phyloP scores from a whole-genome alignment of 345 rosid species.

The Stellera chamaejasme region DNA sequence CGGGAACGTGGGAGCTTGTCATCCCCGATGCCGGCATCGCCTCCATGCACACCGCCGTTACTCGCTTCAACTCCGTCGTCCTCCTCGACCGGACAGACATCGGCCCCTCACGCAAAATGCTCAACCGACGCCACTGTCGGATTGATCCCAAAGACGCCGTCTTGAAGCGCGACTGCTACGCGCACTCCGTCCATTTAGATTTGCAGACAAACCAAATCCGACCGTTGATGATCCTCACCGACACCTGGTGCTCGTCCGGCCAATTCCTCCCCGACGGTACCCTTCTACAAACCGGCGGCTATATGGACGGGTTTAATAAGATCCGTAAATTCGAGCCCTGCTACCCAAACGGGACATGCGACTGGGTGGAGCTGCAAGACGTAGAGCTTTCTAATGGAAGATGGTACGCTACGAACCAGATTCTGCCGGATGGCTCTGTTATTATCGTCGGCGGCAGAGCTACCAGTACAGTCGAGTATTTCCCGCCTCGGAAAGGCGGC shows the following conservation, averaged over 20 bases:
- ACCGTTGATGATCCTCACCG: conserved; percentile 57
- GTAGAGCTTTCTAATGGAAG: conserved; percentile 38
- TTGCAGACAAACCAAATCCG: conserved; percentile 40
- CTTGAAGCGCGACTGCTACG: conserved; percentile 70
- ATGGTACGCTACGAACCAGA: conserved; percentile 68
- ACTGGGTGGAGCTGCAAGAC: conserved; percentile 61
- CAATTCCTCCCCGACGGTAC: conserved; percentile 65
- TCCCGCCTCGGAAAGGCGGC: conserved; percentile 42
- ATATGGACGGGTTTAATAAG: conserved; percentile 41
- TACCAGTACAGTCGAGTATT: conserved; percentile 53
- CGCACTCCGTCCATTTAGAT: conserved; percentile 55
- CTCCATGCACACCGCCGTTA: conserved; percentile 95
- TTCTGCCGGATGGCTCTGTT: conserved; percentile 67
- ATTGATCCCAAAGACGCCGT: conserved; percentile 35
- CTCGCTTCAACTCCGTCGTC: conserved; percentile 89
- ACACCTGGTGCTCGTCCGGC: conserved; percentile 81
- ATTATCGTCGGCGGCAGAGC: conserved; percentile 66
- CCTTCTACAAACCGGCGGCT: conserved; percentile 73
- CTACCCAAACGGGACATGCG: conserved; percentile 31
- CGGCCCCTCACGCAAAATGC: conserved; percentile 63
- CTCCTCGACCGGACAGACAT: conserved; percentile 83
- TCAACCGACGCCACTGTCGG: conserved; percentile 55
- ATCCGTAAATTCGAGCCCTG: conserved; percentile 55
- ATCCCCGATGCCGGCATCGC: conserved; percentile 69
- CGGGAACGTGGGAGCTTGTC: conserved; percentile 80